phyloP scores from a whole-genome alignment of 495 filamentous ascomycete species.

The Aspergillus cristatus region DNA sequence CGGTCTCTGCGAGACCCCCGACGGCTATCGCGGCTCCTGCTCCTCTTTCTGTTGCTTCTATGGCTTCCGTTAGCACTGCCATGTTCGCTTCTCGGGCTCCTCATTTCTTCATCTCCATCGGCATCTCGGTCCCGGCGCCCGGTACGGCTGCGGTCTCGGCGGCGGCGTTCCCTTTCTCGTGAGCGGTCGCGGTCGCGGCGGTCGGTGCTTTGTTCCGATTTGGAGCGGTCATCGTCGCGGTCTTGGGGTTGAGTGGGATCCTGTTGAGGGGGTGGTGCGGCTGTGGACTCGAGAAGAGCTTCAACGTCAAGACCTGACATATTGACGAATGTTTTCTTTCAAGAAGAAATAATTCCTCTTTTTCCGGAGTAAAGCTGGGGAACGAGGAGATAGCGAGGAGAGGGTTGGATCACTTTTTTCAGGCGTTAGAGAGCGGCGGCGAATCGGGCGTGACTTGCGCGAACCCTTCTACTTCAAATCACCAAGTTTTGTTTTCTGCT shows the following conservation, averaged over 20 bases:
- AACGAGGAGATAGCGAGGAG: slow-evolving; percentile 20
- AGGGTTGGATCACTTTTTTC: slow-evolving; percentile 38
- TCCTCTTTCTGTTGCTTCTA: slow-evolving; percentile 75
- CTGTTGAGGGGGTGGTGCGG: slow-evolving; percentile 45
- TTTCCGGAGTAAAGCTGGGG: slow-evolving; percentile 5
- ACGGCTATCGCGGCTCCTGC: slow-evolving; percentile 63
- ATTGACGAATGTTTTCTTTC: slow-evolving; percentile 7
- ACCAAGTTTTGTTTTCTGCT: slow-evolving; percentile 1
- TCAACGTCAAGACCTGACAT: slow-evolving; percentile 94
- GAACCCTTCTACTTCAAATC: slow-evolving; percentile 32
- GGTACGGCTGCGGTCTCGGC: slow-evolving; percentile 54
- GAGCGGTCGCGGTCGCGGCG: slow-evolving; percentile 47
- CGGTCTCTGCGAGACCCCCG: slow-evolving; percentile 65
- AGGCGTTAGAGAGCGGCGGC: slow-evolving; percentile 35
- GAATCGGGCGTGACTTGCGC: slow-evolving; percentile 18
- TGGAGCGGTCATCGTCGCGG: slow-evolving; percentile 47
- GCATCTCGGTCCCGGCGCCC: slow-evolving; percentile 54
- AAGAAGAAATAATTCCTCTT: slow-evolving; percentile 7
- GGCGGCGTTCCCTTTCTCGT: slow-evolving; percentile 52
- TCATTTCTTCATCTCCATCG: slow-evolving; percentile 59
- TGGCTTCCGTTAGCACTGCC: slow-evolving; percentile 74
- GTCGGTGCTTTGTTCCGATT: slow-evolving; percentile 41
- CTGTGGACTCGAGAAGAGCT: slow-evolving; percentile 86
- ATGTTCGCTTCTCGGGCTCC: slow-evolving; percentile 66
- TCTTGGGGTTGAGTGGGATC: slow-evolving; percentile 46